Percentiles rank a stretch among this genome's conserved stretches.
phyloP scores from a whole-genome alignment of 179 eudicot species.

The Amaranthus tricolor region DNA sequence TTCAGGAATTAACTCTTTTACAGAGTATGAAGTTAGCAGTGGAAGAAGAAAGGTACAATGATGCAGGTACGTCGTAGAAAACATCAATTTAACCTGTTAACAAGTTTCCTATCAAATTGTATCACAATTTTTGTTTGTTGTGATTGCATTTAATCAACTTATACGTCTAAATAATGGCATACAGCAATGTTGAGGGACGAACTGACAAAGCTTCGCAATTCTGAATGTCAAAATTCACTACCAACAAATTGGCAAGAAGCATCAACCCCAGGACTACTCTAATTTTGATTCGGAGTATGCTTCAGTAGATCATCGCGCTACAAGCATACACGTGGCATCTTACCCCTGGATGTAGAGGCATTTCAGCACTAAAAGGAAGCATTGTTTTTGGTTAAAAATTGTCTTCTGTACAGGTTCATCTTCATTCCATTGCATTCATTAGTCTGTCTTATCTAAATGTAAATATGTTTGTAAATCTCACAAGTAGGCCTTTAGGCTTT shows the following conservation, averaged over 20 bases:
- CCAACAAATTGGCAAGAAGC: constrained; percentile 6
- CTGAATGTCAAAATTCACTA: constrained; percentile 22
- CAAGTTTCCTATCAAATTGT: neutral
- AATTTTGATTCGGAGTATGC: neutral
- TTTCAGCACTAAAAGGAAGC: neutral
- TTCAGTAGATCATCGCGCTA: neutral
- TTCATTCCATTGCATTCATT: neutral
- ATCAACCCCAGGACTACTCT: neutral
- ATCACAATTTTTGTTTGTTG: no score
- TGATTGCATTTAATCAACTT: neutral
- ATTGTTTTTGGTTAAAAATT: neutral
- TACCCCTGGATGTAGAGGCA: neutral
- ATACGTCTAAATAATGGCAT: neutral
- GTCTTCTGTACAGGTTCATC: constrained; percentile 14
- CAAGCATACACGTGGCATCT: neutral
- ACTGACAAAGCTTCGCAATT: constrained; percentile 41
- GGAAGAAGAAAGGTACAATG: constrained; percentile 68
- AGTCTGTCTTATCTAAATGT: neutral
- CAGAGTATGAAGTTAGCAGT: constrained; percentile 59
- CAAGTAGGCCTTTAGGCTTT: neutral
- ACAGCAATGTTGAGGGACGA: constrained; percentile 74
- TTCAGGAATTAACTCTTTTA: constrained; percentile 57
- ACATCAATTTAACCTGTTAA: neutral
- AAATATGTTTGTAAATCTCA: neutral
- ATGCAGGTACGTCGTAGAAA: constrained; percentile 57